Evolutionary conservation across 148 eudicot genomes (phyloP).

Genomic region (Diospyros lotus): DNA sequence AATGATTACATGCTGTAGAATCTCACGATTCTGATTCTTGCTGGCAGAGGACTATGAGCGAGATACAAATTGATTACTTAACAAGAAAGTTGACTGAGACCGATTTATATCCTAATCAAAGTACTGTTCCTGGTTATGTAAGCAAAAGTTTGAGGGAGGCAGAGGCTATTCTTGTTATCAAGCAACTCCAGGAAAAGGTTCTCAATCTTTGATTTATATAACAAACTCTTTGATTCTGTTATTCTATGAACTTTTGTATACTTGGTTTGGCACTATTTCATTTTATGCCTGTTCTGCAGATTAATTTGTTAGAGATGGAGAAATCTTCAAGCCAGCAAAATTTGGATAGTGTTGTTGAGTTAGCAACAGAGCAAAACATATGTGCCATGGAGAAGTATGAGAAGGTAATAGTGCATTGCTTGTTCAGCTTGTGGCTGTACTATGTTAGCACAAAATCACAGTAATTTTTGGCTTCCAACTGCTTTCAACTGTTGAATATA

Average conservation of each 20-base stretch:
- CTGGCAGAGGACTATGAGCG: constrained; percentile 58
- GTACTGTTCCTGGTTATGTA: constrained; percentile 19
- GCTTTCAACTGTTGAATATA: neutral
- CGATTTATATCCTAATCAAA: constrained; percentile 11
- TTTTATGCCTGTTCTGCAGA: constrained; percentile 33
- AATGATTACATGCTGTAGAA: constrained; percentile 1
- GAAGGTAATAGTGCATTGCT: constrained; percentile 42
- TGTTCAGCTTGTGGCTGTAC: neutral
- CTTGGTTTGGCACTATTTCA: constrained; percentile 12
- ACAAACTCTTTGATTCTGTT: neutral
- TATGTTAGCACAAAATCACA: neutral
- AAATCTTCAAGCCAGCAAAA: constrained; percentile 58
- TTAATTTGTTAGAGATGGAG: constrained; percentile 62
- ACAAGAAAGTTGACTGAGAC: constrained; percentile 54
- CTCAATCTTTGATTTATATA: neutral
- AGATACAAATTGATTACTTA: constrained; percentile 64
- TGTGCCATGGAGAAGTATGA: constrained; percentile 51
- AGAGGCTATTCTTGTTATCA: constrained; percentile 58
- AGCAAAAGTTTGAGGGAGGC: constrained; percentile 32
- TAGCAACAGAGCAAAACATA: constrained; percentile 53
- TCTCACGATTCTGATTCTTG: constrained; percentile 7
- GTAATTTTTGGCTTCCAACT: neutral
- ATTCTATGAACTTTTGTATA: neutral
- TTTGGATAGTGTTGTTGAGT: constrained; percentile 44
- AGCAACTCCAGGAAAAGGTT: constrained; percentile 81